Percentiles rank a stretch among this genome's conserved stretches.
These are phyloP conservation scores for Chaetomiaceae sp. DNA, from an alignment of 2,329 filamentous ascomycete species.

Conservation along the genomic window DNA sequence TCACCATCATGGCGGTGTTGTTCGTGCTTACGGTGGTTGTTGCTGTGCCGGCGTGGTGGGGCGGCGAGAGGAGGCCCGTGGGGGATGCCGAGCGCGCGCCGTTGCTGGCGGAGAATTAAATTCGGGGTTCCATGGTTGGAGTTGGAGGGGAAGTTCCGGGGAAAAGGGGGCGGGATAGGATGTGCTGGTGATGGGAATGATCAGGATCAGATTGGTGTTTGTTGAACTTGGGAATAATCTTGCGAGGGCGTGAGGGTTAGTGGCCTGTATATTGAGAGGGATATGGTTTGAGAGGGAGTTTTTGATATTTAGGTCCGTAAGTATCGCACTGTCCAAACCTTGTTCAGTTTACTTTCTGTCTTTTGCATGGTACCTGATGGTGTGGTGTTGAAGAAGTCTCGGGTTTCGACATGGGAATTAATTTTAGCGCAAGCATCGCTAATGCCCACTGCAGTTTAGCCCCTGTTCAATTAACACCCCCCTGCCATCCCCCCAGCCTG, in stretches of 20 bases:
- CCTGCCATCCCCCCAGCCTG: not conserved
- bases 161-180: not conserved
- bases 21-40: conserved; percentile 64
- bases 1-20: conserved; percentile 71
- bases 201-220: not conserved
- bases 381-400: too few relatives aligned
- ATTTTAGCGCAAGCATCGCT: too few relatives aligned
- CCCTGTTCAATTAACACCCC: not conserved
- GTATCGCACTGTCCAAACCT: too few relatives aligned
- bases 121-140: not conserved
- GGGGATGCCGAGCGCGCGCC: conserved; percentile 58
- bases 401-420: too few relatives aligned
- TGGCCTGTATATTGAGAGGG: too few relatives aligned
- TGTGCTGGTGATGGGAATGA: not conserved
- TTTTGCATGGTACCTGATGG: too few relatives aligned
- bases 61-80: conserved; percentile 52
- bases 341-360: too few relatives aligned
- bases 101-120: conserved; percentile 45
- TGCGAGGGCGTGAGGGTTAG: too few relatives aligned
- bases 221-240: too few relatives aligned
- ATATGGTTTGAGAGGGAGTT: too few relatives aligned
- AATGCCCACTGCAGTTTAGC: not conserved
- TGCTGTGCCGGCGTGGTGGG: conserved; percentile 59
- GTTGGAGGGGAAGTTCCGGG: not conserved
- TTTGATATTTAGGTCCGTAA: too few relatives aligned